These are phyloP conservation scores for Bolboschoenoplectus hybrid DNA, from an alignment of 202 grass and related monocot species.

Conservation along the genomic window DNA sequence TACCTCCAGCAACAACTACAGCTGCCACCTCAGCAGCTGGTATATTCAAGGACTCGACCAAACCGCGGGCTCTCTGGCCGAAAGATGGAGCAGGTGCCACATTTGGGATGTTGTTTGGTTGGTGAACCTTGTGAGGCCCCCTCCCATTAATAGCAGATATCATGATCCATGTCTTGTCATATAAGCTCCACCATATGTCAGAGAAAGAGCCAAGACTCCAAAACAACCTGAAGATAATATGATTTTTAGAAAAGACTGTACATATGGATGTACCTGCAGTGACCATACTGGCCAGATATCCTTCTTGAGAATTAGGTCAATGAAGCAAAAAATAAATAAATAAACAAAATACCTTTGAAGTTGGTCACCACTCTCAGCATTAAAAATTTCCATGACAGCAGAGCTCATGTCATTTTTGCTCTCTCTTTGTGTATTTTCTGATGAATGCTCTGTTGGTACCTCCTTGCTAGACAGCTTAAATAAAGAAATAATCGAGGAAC, in stretches of 20 bases:
- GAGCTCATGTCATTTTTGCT: conserved; percentile 61
- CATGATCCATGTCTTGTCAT: conserved; percentile 89
- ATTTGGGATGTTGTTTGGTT: conserved; percentile 57
- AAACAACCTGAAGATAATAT: conserved; percentile 22
- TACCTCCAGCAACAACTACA: conserved; percentile 95
- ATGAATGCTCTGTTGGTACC: conserved; percentile 48
- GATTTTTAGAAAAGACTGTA: not conserved
- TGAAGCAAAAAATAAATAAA: conserved; percentile 24
- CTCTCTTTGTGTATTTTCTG: conserved; percentile 50
- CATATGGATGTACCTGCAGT: conserved; percentile 1
- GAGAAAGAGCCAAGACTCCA: conserved; percentile 52
- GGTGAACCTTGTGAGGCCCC: conserved; percentile 58
- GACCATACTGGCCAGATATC: conserved; percentile 27
- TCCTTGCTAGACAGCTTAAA: conserved; percentile 57
- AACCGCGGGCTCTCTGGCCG: conserved; percentile 86
- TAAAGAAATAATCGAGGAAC: conserved; percentile 1
- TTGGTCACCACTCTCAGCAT: conserved; percentile 54
- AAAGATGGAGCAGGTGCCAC: conserved; percentile 63
- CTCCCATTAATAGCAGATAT: conserved; percentile 75
- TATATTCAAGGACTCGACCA: conserved; percentile 97
- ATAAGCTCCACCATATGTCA: conserved; percentile 78
- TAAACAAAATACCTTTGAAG: conserved; percentile 52
- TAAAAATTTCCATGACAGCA: conserved; percentile 62
- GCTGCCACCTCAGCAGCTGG: conserved; percentile 98
- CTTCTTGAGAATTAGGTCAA: conserved; percentile 22